phyloP scores from a whole-genome alignment of 2,329 filamentous ascomycete genomes.

The Pochonia chlamydosporia region DNA sequence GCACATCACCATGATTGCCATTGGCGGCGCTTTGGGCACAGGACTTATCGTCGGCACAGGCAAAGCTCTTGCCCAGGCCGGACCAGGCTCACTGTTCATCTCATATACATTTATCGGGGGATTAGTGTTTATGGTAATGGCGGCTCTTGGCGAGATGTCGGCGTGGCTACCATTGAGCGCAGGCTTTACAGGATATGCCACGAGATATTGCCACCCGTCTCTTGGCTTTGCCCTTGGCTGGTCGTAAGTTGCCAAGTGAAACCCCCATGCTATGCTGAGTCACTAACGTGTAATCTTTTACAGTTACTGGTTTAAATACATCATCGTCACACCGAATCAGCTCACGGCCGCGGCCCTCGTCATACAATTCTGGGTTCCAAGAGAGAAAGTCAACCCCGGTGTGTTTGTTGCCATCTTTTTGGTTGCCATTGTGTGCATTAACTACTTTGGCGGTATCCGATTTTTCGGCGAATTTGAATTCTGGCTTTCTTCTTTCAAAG shows the following conservation, averaged over 20 bases:
- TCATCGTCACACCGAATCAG: slow-evolving; percentile 81
- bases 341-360: slow-evolving; percentile 74
- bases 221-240: slow-evolving; percentile 75
- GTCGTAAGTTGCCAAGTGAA: slow-evolving; percentile 50
- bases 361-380: slow-evolving; percentile 68
- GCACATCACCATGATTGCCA: slow-evolving; percentile 58
- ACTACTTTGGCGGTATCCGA: slow-evolving; percentile 55
- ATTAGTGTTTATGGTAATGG: slow-evolving; percentile 77
- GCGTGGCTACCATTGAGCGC: slow-evolving; percentile 72
- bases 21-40: slow-evolving; percentile 69
- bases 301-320: slow-evolving; percentile 68
- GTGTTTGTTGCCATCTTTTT: slow-evolving; percentile 73
- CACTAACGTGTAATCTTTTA: background rate
- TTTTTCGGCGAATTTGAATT: slow-evolving; percentile 64
- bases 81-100: slow-evolving; percentile 64
- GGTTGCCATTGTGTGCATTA: slow-evolving; percentile 57
- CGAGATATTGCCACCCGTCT: slow-evolving; percentile 73
- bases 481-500: slow-evolving; percentile 61
- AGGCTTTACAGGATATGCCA: slow-evolving; percentile 77
- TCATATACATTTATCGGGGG: slow-evolving; percentile 64
- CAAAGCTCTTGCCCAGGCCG: slow-evolving; percentile 45
- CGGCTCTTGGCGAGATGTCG: slow-evolving; percentile 77
- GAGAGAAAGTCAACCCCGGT: slow-evolving; percentile 64
- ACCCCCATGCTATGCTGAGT: background rate
- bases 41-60: slow-evolving; percentile 68